These are phyloP conservation scores for Hibiscus tridactylites DNA, from an alignment of 345 rosid species.

Conservation along the genomic window DNA sequence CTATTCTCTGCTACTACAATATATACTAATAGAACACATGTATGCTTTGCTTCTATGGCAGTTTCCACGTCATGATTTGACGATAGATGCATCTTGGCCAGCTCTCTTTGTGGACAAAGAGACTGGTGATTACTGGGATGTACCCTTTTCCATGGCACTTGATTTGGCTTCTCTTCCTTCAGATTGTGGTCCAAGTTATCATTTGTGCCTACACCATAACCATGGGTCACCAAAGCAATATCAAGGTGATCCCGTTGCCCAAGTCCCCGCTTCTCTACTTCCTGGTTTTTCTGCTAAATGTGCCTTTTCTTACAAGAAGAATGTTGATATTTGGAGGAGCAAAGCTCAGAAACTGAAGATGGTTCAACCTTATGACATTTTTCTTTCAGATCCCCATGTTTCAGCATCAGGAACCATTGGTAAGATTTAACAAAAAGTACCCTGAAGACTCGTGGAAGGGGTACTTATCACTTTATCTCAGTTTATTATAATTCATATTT, in stretches of 20 bases:
- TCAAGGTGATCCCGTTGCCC: constrained; percentile 23
- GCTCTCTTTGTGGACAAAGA: constrained; percentile 58
- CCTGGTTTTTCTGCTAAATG: constrained; percentile 59
- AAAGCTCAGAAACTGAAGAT: constrained; percentile 45
- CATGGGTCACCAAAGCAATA: constrained; percentile 38
- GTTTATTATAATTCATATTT: neutral
- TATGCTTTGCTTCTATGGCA: constrained; percentile 16
- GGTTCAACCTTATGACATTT: constrained; percentile 66
- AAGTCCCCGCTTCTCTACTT: constrained; percentile 51
- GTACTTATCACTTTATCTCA: no score
- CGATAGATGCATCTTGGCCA: constrained; percentile 62
- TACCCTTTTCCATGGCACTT: constrained; percentile 58
- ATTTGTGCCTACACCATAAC: constrained; percentile 58
- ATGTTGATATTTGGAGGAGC: constrained; percentile 72
- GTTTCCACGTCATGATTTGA: constrained; percentile 66
- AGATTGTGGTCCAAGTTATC: constrained; percentile 57
- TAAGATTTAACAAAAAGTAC: constrained; percentile 21
- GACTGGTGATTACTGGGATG: constrained; percentile 70
- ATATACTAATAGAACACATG: no score
- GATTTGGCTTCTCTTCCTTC: constrained; percentile 71
- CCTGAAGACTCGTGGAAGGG: neutral
- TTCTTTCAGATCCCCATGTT: constrained; percentile 70
- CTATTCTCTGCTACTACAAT: no score
- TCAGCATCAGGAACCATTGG: constrained; percentile 72
- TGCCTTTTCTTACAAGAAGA: constrained; percentile 57